Evolutionary conservation across 306 rosid genomes (phyloP).

Genomic region (Cucumis hystrix): DNA sequence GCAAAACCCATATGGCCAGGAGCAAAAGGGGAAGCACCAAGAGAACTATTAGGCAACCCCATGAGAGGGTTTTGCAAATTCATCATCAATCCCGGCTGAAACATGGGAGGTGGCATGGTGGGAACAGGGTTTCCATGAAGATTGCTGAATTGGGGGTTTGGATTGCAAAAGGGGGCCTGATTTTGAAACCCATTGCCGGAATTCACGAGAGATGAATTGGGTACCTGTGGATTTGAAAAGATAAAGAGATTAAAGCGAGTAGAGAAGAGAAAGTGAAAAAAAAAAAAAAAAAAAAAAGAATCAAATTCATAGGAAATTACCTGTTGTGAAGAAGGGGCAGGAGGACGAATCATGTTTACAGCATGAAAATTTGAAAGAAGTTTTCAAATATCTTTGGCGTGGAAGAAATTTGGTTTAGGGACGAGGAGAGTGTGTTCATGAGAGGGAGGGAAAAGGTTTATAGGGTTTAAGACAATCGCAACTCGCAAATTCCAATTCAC

Average conservation of each 20-base stretch:
- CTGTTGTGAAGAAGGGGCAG: slow-evolving; percentile 12
- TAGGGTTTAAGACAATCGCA: not conserved
- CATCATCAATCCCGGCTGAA: slow-evolving; percentile 28
- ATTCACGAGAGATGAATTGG: slow-evolving; percentile 4
- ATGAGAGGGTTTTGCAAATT: slow-evolving; percentile 17
- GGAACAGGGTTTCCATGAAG: slow-evolving; percentile 9
- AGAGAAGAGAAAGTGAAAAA: not conserved
- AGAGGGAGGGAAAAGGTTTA: not conserved
- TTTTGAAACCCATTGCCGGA: slow-evolving; percentile 10
- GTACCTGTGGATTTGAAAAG: not conserved
- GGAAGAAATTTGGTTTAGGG: not conserved
- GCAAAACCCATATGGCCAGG: slow-evolving; percentile 29
- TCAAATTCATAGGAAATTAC: slow-evolving; percentile 7
- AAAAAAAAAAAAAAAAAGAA: not conserved
- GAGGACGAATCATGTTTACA: not conserved
- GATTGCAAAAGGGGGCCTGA: slow-evolving; percentile 12
- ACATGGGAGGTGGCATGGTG: slow-evolving; percentile 15
- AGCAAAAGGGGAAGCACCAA: slow-evolving; percentile 27
- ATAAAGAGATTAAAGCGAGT: not conserved
- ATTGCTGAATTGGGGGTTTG: slow-evolving; percentile 16
- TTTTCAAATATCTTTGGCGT: not conserved
- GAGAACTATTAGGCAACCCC: slow-evolving; percentile 33
- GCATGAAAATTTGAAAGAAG: not conserved
- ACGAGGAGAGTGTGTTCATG: not conserved
- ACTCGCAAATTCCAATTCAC: not conserved